phyloP scores from a whole-genome alignment of 2,329 filamentous ascomycete species.

The Penicillium glabrum region DNA sequence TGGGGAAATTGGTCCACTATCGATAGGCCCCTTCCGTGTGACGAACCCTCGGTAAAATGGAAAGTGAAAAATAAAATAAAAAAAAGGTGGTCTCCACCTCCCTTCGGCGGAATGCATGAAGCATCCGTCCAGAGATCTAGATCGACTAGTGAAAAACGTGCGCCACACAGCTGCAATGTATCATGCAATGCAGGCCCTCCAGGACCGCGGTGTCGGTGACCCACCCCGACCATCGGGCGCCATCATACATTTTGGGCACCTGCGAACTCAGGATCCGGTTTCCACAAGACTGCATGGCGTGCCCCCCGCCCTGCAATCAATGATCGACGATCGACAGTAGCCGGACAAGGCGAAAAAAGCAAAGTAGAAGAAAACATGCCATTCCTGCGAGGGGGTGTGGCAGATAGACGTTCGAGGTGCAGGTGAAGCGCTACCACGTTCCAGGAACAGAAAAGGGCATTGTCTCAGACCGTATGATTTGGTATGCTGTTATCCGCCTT shows the following conservation, averaged over 20 bases:
- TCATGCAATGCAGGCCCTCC: slow-evolving; percentile 1
- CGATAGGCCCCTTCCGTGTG: slow-evolving; percentile 2
- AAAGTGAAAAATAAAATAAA: neutral
- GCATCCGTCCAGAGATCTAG: slow-evolving; percentile 1
- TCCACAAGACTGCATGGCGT: neutral
- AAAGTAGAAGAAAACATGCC: slow-evolving; percentile 1
- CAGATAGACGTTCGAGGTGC: neutral
- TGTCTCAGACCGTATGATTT: neutral
- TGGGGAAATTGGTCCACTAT: neutral
- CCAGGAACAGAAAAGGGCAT: neutral
- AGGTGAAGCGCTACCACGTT: slow-evolving; percentile 1
- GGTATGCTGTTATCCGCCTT: neutral
- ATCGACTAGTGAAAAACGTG: slow-evolving; percentile 4
- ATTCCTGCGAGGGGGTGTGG: neutral
- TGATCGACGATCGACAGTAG: slow-evolving; percentile 10
- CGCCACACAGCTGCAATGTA: slow-evolving; percentile 7
- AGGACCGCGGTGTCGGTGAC: slow-evolving; percentile 4
- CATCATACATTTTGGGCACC: neutral
- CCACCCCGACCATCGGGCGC: slow-evolving; percentile 8
- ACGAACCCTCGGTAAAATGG: neutral
- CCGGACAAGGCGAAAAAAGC: neutral
- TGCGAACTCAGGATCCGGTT: neutral
- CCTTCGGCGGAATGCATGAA: neutral
- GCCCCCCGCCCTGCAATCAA: slow-evolving; percentile 11
- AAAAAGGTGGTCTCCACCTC: neutral